Evolutionary conservation across 2,329 filamentous ascomycete genomes (phyloP).

Genomic region (Mycocentrospora acerina): DNA sequence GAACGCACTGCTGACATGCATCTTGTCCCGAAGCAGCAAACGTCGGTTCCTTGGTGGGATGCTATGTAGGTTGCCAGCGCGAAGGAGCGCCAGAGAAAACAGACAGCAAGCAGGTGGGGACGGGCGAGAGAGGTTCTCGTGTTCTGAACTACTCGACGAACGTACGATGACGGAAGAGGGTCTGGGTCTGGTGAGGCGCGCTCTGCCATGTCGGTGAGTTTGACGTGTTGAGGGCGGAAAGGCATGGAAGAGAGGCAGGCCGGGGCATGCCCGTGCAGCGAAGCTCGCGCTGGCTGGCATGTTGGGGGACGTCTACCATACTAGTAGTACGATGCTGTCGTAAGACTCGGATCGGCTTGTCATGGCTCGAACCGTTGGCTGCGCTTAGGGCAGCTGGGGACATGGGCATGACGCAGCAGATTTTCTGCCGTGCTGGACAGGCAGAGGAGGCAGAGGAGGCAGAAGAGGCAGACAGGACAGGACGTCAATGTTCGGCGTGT

Average conservation of each 20-base stretch:
- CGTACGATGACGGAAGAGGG: conserved; percentile 16
- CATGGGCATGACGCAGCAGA: background rate
- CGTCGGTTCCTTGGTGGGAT: conserved; percentile 16
- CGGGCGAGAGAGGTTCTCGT: conserved; percentile 21
- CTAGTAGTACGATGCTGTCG: conserved; percentile 1
- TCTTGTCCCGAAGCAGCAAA: conserved; percentile 17
- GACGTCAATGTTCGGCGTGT: too few relatives aligned
- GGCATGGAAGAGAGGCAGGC: conserved; percentile 9
- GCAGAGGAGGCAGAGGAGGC: too few relatives aligned
- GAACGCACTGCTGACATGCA: conserved; percentile 30
- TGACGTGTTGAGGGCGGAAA: conserved; percentile 18
- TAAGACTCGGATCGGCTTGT: conserved; percentile 10
- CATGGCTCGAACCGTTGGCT: conserved; percentile 19
- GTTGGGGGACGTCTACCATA: too few relatives aligned
- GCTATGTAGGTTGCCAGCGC: conserved; percentile 26
- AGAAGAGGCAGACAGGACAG: too few relatives aligned
- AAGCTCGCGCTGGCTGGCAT: conserved; percentile 18
- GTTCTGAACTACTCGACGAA: conserved; percentile 5
- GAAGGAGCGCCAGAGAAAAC: conserved; percentile 30
- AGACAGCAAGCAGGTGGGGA: conserved; percentile 22
- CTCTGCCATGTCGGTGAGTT: conserved; percentile 32
- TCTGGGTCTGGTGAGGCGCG: conserved; percentile 13
- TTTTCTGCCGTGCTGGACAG: too few relatives aligned
- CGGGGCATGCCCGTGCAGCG: conserved; percentile 25
- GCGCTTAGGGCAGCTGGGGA: conserved; percentile 16